Conservation (phyloP, 73 alveolate genomes). For the Paramecium biaurelia region DNA sequence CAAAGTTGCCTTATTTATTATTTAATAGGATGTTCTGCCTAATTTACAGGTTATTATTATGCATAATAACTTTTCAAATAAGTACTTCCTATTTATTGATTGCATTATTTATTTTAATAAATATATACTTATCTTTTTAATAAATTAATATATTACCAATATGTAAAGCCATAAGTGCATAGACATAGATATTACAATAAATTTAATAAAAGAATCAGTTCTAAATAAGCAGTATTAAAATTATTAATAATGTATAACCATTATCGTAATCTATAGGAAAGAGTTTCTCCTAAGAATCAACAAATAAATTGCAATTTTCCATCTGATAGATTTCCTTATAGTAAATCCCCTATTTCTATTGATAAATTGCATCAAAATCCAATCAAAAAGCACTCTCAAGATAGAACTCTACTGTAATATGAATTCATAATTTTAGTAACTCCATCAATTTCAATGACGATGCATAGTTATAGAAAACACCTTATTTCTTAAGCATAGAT, state of each 20-base stretch:
- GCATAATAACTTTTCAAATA: slow-evolving; percentile 3
- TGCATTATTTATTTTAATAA: neutral
- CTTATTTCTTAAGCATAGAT: neutral
- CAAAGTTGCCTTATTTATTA: slow-evolving; percentile 9
- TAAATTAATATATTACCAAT: neutral
- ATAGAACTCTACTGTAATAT: neutral
- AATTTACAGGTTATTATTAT: slow-evolving; percentile 23
- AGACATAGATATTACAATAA: neutral
- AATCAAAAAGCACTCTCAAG: neutral
- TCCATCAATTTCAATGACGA: neutral
- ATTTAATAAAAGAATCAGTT: neutral
- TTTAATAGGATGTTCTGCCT: slow-evolving; percentile 37
- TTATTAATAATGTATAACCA: neutral
- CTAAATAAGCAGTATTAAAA: neutral
- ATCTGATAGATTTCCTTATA: neutral
- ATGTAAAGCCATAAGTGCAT: neutral
- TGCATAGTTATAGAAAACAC: neutral
- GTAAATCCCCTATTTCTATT: neutral
- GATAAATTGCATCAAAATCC: neutral
- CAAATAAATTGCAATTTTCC: neutral
- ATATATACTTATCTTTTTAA: neutral
- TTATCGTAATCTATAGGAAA: neutral
- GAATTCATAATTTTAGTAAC: neutral
- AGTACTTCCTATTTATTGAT: neutral
- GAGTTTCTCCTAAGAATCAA: neutral